A percentile compares a stretch with the other conserved stretches of the same genome.
Evolutionary conservation across 768 basidiomycete species (phyloP).

Genomic region (Pleurotus sapidus): DNA sequence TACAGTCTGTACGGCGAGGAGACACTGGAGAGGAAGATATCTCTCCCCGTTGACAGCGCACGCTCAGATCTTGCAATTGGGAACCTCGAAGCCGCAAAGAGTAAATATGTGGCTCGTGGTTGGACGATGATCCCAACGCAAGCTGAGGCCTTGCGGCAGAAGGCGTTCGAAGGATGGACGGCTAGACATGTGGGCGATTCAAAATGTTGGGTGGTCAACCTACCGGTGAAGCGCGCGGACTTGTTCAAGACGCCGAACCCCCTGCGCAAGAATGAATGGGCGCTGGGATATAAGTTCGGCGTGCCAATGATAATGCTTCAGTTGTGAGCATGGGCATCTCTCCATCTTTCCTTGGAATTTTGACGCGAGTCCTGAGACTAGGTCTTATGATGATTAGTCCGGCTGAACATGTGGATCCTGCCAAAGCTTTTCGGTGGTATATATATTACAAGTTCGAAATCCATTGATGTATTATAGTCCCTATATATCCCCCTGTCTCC

Average conservation of each 20-base stretch:
- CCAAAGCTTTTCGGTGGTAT: too few relatives aligned
- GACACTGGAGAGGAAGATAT: conserved; percentile 24
- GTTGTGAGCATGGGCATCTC: too few relatives aligned
- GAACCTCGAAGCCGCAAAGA: neutral
- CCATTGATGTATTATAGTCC: too few relatives aligned
- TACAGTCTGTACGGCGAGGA: conserved; percentile 36
- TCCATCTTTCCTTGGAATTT: too few relatives aligned
- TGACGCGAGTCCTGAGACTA: too few relatives aligned
- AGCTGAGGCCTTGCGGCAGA: neutral
- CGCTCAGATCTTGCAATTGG: too few relatives aligned
- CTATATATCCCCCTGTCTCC: too few relatives aligned
- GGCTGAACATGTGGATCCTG: too few relatives aligned
- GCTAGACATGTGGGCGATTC: neutral
- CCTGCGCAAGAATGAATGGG: neutral
- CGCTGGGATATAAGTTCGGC: neutral
- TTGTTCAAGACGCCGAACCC: neutral
- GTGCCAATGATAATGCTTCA: too few relatives aligned
- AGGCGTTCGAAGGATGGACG: neutral
- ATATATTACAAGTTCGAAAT: too few relatives aligned
- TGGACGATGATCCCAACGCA: neutral
- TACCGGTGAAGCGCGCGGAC: neutral
- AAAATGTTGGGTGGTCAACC: neutral
- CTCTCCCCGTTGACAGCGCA: neutral
- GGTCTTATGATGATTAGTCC: too few relatives aligned
- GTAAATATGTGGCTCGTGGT: neutral